Conservation (phyloP, 371 early-diverging fungal genomes). For the Apophysomyces variabilis region DNA sequence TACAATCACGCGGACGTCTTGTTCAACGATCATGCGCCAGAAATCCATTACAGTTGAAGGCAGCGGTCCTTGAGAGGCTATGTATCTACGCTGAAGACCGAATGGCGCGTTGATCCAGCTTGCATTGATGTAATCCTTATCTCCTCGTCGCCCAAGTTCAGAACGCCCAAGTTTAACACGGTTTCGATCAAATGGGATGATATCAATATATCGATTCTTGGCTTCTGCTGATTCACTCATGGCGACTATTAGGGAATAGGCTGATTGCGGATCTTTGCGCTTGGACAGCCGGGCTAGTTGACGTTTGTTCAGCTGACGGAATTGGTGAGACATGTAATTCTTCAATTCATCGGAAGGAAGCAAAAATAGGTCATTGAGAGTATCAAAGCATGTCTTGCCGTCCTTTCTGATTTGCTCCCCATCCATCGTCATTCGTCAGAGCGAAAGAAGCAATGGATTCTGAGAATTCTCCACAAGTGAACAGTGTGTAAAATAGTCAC, state of each 20-base stretch:
- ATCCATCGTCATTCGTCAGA: not conserved
- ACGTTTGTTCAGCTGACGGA: constrained; percentile 20
- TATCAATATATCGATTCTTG: constrained; percentile 55
- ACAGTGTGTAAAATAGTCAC: too few species aligned
- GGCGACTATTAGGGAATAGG: constrained; percentile 16
- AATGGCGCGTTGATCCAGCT: constrained; percentile 59
- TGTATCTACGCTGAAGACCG: constrained; percentile 58
- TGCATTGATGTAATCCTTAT: constrained; percentile 85
- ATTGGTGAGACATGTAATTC: constrained; percentile 13
- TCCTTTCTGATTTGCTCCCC: not conserved
- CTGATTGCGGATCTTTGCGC: constrained; percentile 4
- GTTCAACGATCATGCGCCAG: constrained; percentile 90
- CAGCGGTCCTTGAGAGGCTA: constrained; percentile 93
- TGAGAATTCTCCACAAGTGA: too few species aligned
- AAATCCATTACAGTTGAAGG: constrained; percentile 80
- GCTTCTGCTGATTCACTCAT: constrained; percentile 15
- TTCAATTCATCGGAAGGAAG: not conserved
- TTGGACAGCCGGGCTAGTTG: constrained; percentile 14
- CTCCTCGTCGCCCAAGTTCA: constrained; percentile 19
- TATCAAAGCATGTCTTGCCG: not conserved
- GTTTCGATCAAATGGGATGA: constrained; percentile 63
- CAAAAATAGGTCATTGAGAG: not conserved
- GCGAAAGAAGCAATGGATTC: too few species aligned
- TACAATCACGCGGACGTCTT: constrained; percentile 73
- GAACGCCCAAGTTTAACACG: constrained; percentile 45